These are phyloP conservation scores for Cymodocea nodosa DNA, from an alignment of 116 monocot genomes.

Conservation along the genomic window DNA sequence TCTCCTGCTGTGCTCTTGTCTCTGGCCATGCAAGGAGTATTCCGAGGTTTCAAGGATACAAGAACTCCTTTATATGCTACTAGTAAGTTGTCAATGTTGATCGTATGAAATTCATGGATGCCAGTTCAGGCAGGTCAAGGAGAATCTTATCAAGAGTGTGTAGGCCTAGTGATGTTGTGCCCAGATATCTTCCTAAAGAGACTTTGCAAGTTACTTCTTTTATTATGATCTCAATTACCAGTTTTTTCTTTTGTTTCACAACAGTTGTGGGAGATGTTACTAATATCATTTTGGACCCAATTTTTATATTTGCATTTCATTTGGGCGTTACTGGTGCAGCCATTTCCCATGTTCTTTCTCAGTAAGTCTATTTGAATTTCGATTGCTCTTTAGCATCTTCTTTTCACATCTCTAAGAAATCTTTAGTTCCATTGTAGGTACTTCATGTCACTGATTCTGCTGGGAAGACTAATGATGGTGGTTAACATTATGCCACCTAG, in stretches of 20 bases:
- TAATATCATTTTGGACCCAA: conserved; percentile 49
- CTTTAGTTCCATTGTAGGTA: conserved; percentile 32
- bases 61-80: conserved; percentile 73
- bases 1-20: conserved; percentile 76
- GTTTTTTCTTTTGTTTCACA: neutral
- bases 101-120: neutral
- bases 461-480: conserved; percentile 43
- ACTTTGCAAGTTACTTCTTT: too few species aligned
- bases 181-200: too few species aligned
- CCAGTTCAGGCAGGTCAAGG: neutral
- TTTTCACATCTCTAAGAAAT: too few species aligned
- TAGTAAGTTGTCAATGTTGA: conserved; percentile 16
- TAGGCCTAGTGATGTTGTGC: too few species aligned
- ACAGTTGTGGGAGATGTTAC: conserved; percentile 44
- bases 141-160: neutral
- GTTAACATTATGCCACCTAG: conserved; percentile 63
- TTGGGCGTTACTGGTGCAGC: conserved; percentile 50
- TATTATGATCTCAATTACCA: too few species aligned
- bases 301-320: conserved; percentile 35
- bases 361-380: conserved; percentile 23
- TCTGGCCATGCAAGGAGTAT: conserved; percentile 82
- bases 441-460: conserved; percentile 62
- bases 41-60: conserved; percentile 82
- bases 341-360: conserved; percentile 68
- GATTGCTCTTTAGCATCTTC: too few species aligned